These are phyloP conservation scores for Aspergillus carbonarius DNA, from an alignment of 2,329 filamentous ascomycete genomes.

Conservation along the genomic window DNA sequence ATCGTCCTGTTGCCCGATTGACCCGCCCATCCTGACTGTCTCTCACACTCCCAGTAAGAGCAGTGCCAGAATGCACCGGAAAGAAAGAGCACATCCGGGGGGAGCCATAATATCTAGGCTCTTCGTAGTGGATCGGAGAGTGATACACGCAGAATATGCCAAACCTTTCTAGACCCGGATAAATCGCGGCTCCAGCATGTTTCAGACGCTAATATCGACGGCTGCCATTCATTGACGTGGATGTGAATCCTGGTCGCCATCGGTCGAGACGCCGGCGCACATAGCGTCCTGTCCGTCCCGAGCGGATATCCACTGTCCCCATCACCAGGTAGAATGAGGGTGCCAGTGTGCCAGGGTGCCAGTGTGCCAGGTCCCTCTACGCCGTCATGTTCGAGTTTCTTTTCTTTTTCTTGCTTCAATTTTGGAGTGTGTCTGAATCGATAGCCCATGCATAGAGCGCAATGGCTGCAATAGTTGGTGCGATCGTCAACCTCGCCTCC, in stretches of 20 bases:
- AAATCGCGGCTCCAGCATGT: background rate
- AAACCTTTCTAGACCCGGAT: background rate
- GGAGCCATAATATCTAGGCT: background rate
- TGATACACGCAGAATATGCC: background rate
- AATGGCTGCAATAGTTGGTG: background rate
- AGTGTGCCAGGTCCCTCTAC: background rate
- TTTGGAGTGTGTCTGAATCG: background rate
- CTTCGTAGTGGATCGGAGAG: background rate
- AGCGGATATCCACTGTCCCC: background rate
- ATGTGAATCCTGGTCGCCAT: background rate
- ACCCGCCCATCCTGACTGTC: background rate
- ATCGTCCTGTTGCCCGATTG: background rate
- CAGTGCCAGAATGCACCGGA: background rate
- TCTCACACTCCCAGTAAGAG: background rate
- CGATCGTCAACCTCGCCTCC: background rate
- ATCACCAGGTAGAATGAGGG: background rate
- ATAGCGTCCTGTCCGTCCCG: slow-evolving; percentile 1
- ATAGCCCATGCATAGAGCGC: background rate
- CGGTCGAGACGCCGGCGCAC: background rate
- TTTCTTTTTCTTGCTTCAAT: background rate
- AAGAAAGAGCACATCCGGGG: background rate
- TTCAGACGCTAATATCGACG: background rate
- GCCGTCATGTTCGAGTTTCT: background rate
- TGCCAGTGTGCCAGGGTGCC: background rate
- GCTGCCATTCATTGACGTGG: background rate